phyloP scores from a whole-genome alignment of 768 basidiomycete species.

The Lyophyllum decastes region DNA sequence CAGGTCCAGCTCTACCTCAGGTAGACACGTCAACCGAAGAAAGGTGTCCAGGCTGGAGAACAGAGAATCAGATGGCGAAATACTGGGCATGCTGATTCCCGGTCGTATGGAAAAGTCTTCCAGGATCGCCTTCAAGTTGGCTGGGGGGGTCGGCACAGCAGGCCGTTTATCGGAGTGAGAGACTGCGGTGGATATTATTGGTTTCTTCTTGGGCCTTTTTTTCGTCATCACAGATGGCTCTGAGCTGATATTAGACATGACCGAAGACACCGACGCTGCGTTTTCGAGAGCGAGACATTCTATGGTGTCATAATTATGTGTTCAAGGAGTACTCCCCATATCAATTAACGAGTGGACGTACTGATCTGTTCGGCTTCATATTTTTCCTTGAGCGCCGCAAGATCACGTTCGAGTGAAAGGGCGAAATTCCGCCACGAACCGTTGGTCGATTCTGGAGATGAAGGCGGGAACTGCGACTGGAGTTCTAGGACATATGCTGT shows the following conservation, averaged over 20 bases:
- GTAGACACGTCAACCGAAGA: conserved; percentile 26
- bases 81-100: conserved; percentile 3
- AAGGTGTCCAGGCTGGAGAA: conserved; percentile 31
- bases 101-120: conserved; percentile 14
- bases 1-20: conserved; percentile 22
- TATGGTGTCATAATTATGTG: background rate
- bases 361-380: conserved; percentile 44
- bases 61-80: conserved; percentile 19
- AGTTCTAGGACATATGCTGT: conserved; percentile 49
- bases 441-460: conserved; percentile 21
- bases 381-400: conserved; percentile 35
- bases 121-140: conserved; percentile 19
- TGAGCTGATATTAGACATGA: conserved; percentile 11
- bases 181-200: background rate
- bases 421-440: conserved; percentile 42
- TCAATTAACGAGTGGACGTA: conserved; percentile 20
- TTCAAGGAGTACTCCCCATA: conserved; percentile 19
- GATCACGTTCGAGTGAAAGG: conserved; percentile 41
- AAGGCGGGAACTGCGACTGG: conserved; percentile 32
- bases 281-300: conserved; percentile 24
- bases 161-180: conserved; percentile 13
- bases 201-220: conserved; percentile 22
- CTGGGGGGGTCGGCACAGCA: conserved; percentile 6
- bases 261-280: conserved; percentile 15
- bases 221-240: conserved; percentile 14